These are phyloP conservation scores for Onygenales sp. DNA, from an alignment of 2,329 filamentous ascomycete genomes.

Conservation along the genomic window DNA sequence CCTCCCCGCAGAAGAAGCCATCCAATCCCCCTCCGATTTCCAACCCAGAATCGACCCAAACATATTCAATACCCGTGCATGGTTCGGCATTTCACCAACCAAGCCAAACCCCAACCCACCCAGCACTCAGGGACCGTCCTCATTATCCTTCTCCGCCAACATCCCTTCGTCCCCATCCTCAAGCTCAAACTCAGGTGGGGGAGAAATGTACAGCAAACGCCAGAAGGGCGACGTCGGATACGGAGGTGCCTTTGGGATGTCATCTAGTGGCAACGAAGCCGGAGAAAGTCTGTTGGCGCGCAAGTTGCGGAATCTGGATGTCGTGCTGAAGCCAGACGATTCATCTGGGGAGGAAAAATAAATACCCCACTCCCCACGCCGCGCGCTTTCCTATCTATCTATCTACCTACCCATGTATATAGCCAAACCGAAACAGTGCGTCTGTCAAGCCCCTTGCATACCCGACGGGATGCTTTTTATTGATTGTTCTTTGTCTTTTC, in stretches of 20 bases:
- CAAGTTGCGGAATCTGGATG: constrained; percentile 54
- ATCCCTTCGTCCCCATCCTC: constrained; percentile 1
- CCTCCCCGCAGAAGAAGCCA: constrained; percentile 6
- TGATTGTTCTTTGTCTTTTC: no score
- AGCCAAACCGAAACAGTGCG: no score
- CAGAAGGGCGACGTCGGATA: constrained; percentile 56
- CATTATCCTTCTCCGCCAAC: constrained; percentile 3
- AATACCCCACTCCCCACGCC: background rate
- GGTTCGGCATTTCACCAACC: background rate
- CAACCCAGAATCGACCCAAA: background rate
- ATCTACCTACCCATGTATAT: no score
- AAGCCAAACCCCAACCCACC: background rate
- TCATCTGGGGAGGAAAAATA: background rate
- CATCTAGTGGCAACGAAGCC: constrained; percentile 30
- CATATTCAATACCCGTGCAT: background rate
- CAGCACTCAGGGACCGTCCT: background rate
- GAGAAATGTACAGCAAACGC: constrained; percentile 55
- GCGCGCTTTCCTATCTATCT: no score
- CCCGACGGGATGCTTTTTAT: no score
- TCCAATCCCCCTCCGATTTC: background rate
- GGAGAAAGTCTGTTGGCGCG: constrained; percentile 62
- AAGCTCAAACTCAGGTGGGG: constrained; percentile 20
- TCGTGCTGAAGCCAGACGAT: constrained; percentile 12
- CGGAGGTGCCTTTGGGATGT: constrained; percentile 41
- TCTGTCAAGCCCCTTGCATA: no score